phyloP scores from a whole-genome alignment of 495 filamentous ascomycete genomes.

The Glonium stellatum region DNA sequence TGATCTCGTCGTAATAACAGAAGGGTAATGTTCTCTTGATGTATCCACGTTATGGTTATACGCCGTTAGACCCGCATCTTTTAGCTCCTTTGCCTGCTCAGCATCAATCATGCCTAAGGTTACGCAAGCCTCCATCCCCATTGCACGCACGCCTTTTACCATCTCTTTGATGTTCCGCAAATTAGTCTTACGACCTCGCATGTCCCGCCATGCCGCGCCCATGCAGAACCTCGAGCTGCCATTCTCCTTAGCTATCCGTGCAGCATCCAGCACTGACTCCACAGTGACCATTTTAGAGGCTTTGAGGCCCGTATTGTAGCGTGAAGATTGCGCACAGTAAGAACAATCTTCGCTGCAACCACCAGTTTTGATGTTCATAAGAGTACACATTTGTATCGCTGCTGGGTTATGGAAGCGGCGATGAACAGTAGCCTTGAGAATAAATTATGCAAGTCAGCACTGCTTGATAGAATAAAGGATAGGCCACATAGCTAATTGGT shows the following conservation, averaged over 20 bases:
- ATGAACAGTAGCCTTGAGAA: constrained; percentile 58
- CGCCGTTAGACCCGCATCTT: constrained; percentile 74
- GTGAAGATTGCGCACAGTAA: constrained; percentile 81
- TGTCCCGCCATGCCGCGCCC: constrained; percentile 86
- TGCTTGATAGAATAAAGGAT: background rate
- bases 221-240: constrained; percentile 85
- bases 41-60: constrained; percentile 92
- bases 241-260: constrained; percentile 66
- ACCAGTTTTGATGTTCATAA: constrained; percentile 94
- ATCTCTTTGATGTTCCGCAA: constrained; percentile 74
- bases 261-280: constrained; percentile 68
- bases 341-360: constrained; percentile 83
- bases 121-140: constrained; percentile 83
- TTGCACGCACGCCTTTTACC: constrained; percentile 65
- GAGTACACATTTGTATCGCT: constrained; percentile 77
- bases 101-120: constrained; percentile 83
- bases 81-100: constrained; percentile 67
- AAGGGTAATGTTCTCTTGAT: constrained; percentile 75
- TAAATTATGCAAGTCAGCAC: background rate
- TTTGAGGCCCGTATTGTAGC: constrained; percentile 68
- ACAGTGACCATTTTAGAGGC: constrained; percentile 70
- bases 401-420: constrained; percentile 72
- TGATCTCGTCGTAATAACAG: constrained; percentile 68
- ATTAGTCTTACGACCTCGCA: constrained; percentile 75
- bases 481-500: background rate